Evolutionary conservation across 176 grass and related monocot genomes (phyloP), one percentile per base, ranked within the genome.

Genomic region (Eleusine indica): DNA sequence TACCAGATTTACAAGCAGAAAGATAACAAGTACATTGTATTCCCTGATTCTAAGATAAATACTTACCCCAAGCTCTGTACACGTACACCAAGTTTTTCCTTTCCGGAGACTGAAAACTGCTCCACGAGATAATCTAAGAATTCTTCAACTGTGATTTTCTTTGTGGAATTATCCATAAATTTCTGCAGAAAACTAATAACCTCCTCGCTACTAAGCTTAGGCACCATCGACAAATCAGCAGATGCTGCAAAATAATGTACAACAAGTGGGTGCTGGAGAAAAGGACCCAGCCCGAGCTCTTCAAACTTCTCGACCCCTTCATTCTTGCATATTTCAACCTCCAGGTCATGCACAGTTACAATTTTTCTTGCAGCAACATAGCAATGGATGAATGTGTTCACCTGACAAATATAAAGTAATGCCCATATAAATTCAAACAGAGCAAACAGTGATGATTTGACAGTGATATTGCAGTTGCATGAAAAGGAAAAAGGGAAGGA

Each of bases 321-420:
- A 66, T 88, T 95, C 65, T 98, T 95, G 87, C 96, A 98, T 79
- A 95, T 82, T 73, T 91, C 92, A 84, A 74, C 77, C 76, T 98
- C 96, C 80, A 98, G 74, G 53, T 98, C 96, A 82, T 91, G 89
- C 52, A 93, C 38, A 3, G 96, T 93, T 43, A 90, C 70, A 84
- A 95, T 93, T 75, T 85, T 87, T 74, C 89, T 90, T 78, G 89
- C 83, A 68, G 86, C 83, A 77, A 95, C 87, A 91, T 93, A 95
- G 84, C 96, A 98, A 81, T 95, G 88, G 37, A 98, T 91, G 65
- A 95, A 98, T 62, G 91, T 78, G 70, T 86, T 98, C 86, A 98
- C 89, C 96, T 98, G 85, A 79, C 44, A 88, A 71, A 80, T 60
- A 49, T 80, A 54, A 88, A 48, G 63, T 57, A 41, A 89, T 29